These are phyloP conservation scores for Persicaria tinctoria DNA, from an alignment of 148 eudicot species.

Conservation along the genomic window DNA sequence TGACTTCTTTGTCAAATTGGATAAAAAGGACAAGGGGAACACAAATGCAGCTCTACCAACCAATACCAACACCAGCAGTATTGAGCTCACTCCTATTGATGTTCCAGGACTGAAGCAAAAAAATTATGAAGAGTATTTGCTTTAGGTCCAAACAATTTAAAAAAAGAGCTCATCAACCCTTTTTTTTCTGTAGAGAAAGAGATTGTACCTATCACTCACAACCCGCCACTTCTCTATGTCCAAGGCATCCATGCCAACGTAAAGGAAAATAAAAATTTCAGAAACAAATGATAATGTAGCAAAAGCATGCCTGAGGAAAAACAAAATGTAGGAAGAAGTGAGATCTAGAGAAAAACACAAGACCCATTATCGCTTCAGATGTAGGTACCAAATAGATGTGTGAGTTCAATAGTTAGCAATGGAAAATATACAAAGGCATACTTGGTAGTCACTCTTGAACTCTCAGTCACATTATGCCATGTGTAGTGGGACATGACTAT, in stretches of 20 bases:
- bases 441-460: slow-evolving; percentile 81
- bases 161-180: background rate
- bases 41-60: slow-evolving; percentile 81
- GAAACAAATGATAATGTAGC: slow-evolving; percentile 38
- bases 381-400: background rate
- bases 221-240: slow-evolving; percentile 31
- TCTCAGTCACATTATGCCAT: slow-evolving; percentile 86
- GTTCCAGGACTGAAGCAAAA: slow-evolving; percentile 46
- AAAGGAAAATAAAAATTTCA: slow-evolving; percentile 35
- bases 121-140: background rate
- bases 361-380: background rate
- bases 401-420: background rate
- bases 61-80: slow-evolving; percentile 54
- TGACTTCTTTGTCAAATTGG: slow-evolving; percentile 59
- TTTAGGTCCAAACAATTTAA: background rate
- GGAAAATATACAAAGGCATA: slow-evolving; percentile 18
- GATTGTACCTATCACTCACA: slow-evolving; percentile 31
- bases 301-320: slow-evolving; percentile 42
- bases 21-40: slow-evolving; percentile 64
- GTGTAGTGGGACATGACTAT: slow-evolving; percentile 92
- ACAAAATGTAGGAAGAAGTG: background rate
- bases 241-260: slow-evolving; percentile 39
- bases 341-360: background rate
- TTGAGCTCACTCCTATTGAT: slow-evolving; percentile 49
- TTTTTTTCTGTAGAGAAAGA: background rate